Evolutionary conservation across 345 rosid genomes (phyloP).

Genomic region (Ailanthus altissimus): DNA sequence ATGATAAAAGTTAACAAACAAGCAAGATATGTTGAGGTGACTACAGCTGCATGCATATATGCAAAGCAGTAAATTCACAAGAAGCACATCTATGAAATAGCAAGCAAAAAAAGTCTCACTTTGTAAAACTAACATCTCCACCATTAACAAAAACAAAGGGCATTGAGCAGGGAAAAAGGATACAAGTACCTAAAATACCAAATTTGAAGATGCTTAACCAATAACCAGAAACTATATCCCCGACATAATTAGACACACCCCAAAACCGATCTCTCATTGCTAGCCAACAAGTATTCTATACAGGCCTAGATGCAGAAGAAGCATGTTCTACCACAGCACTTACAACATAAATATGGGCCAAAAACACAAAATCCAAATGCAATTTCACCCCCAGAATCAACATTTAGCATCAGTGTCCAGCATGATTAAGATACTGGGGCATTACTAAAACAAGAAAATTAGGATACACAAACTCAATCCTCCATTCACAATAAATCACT

Average conservation of each 20-base stretch:
- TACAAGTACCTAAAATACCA: neutral
- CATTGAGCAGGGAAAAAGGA: neutral
- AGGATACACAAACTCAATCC: too few relatives aligned
- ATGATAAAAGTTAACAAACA: slow-evolving; percentile 1
- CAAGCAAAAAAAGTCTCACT: neutral
- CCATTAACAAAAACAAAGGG: neutral
- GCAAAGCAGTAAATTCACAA: neutral
- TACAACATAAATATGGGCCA: neutral
- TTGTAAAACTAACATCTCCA: neutral
- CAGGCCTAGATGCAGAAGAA: neutral
- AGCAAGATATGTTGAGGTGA: neutral
- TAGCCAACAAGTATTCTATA: neutral
- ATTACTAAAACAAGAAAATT: neutral
- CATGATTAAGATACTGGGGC: neutral
- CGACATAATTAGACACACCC: neutral
- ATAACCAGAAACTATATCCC: neutral
- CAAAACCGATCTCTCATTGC: neutral
- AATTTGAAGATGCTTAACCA: neutral
- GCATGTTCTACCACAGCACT: slow-evolving; percentile 7
- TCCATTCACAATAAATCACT: neutral
- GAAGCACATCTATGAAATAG: neutral
- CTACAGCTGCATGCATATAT: neutral
- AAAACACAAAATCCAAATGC: neutral
- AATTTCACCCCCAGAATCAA: neutral
- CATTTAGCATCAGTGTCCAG: neutral